phyloP scores from a whole-genome alignment of 441 rosid genomes.

The Jatropha multifida region DNA sequence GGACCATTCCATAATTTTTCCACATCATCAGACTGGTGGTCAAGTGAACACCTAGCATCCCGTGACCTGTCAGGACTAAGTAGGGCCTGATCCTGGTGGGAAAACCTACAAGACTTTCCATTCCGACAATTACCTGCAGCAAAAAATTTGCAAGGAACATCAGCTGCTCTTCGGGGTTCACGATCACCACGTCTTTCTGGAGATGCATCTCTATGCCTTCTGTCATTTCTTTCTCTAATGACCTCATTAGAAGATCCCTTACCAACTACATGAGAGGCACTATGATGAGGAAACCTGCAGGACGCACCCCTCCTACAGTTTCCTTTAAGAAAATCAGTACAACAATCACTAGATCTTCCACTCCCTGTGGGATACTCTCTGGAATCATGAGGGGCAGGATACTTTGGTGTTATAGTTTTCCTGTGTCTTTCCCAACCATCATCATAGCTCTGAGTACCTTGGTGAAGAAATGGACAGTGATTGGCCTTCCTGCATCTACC shows the following conservation, averaged over 20 bases:
- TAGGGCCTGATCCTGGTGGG: constrained; percentile 49
- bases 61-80: constrained; percentile 56
- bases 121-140: constrained; percentile 75
- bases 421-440: constrained; percentile 61
- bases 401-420: constrained; percentile 49
- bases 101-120: constrained; percentile 77
- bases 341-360: constrained; percentile 43
- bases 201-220: constrained; percentile 47
- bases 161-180: constrained; percentile 47
- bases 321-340: constrained; percentile 50
- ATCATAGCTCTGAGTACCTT: constrained; percentile 39
- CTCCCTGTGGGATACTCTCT: constrained; percentile 47
- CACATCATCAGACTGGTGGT: constrained; percentile 35
- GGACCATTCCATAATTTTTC: constrained; percentile 45
- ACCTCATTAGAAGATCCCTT: constrained; percentile 41
- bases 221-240: constrained; percentile 48
- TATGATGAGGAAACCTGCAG: constrained; percentile 49
- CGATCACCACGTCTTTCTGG: constrained; percentile 48
- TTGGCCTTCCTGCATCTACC: constrained; percentile 84
- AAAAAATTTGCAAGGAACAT: constrained; percentile 70
- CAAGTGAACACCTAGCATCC: constrained; percentile 40
- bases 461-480: constrained; percentile 59
- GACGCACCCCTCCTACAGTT: constrained; percentile 53
- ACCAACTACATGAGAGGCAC: constrained; percentile 37
- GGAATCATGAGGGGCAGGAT: constrained; percentile 43